Percentiles rank a stretch among this genome's conserved stretches.
Conservation (phyloP, 1,284 basidiomycete genomes). For the Takashimella tepidaria region DNA sequence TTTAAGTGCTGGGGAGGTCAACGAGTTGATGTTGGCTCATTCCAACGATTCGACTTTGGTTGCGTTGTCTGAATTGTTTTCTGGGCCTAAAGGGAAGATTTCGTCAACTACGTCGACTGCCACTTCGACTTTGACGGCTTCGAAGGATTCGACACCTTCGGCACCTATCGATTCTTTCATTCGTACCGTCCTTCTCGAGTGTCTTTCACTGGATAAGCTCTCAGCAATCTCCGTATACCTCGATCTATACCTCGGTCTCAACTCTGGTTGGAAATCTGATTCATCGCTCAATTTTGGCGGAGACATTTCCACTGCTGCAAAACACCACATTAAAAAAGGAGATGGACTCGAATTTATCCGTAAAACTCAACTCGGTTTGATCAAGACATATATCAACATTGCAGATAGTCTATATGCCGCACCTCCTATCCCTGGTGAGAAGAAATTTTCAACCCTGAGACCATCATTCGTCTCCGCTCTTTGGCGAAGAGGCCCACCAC, state of each 20-base stretch:
- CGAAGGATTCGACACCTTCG: too few relatives aligned
- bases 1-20: conserved; percentile 61
- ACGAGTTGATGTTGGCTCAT: conserved; percentile 77
- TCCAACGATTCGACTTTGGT: conserved; percentile 70
- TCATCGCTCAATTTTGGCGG: not conserved
- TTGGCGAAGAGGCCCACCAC: not conserved
- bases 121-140: conserved; percentile 32
- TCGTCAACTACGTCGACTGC: too few relatives aligned
- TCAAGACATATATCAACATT: conserved; percentile 24
- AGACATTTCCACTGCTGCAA: too few relatives aligned
- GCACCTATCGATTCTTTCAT: conserved; percentile 54
- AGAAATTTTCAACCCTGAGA: conserved; percentile 26
- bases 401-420: conserved; percentile 23
- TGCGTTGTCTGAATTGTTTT: conserved; percentile 69
- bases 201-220: conserved; percentile 81
- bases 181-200: conserved; percentile 75
- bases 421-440: conserved; percentile 15
- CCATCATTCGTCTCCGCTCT: conserved; percentile 24
- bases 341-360: conserved; percentile 14
- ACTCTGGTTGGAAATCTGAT: not conserved
- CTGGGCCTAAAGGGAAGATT: too few relatives aligned
- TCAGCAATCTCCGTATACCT: conserved; percentile 69
- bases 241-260: conserved; percentile 48
- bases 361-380: conserved; percentile 23
- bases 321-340: too few relatives aligned